Evolutionary conservation across 176 grass and related monocot species (phyloP).

Genomic region (Avena sativa): DNA sequence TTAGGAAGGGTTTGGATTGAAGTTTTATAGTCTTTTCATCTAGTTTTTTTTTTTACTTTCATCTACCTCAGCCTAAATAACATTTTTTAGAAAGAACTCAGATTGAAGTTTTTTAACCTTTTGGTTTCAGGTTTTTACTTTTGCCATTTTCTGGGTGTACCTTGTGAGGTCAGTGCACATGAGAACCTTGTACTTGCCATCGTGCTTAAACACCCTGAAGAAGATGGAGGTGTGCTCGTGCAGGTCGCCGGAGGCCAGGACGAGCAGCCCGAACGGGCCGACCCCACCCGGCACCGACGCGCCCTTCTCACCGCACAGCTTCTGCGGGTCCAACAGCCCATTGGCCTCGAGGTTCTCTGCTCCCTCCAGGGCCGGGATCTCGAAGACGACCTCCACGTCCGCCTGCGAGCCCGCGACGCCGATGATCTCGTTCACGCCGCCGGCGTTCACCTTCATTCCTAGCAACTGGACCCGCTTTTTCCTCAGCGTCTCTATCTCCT

Average conservation of each 20-base stretch:
- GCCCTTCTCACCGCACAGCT: conserved; percentile 53
- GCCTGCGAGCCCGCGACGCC: conserved; percentile 52
- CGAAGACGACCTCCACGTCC: conserved; percentile 61
- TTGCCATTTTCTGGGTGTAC: neutral
- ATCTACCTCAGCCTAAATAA: too few relatives aligned
- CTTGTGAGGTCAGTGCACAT: conserved; percentile 2
- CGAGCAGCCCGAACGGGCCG: conserved; percentile 61
- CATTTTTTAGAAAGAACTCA: too few relatives aligned
- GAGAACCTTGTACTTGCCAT: neutral
- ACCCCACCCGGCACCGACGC: conserved; percentile 48
- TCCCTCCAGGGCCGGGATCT: conserved; percentile 44
- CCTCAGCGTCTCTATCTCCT: conserved; percentile 69
- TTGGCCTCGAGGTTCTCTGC: conserved; percentile 52
- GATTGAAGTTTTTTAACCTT: too few relatives aligned
- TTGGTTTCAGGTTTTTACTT: too few relatives aligned
- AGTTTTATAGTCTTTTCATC: too few relatives aligned
- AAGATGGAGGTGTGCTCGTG: conserved; percentile 58
- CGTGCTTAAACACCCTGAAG: conserved; percentile 55
- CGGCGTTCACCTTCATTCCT: conserved; percentile 41
- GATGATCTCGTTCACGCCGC: conserved; percentile 42
- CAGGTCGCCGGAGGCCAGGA: conserved; percentile 52
- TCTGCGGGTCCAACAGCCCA: conserved; percentile 61
- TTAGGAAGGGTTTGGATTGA: too few relatives aligned
- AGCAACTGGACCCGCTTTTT: conserved; percentile 41
- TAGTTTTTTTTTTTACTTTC: too few relatives aligned